phyloP scores from a whole-genome alignment of 306 rosid genomes.

The Hylodesmum podocarpum region DNA sequence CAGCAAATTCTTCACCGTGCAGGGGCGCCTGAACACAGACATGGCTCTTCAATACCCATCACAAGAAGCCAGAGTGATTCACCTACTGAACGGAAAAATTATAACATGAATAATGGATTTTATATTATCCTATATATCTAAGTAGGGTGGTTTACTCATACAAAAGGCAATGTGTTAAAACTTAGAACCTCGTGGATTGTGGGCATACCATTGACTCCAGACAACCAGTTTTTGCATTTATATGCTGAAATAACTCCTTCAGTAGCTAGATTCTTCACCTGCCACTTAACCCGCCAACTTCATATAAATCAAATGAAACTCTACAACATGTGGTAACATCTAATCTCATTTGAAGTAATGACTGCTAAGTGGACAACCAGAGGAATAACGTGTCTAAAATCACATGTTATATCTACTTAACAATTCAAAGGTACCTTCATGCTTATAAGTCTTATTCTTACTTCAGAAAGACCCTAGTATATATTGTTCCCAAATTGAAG shows the following conservation, averaged over 20 bases:
- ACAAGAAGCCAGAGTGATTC: conserved; percentile 40
- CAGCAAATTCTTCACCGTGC: conserved; percentile 48
- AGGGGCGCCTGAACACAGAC: conserved; percentile 37
- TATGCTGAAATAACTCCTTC: conserved; percentile 56
- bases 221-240: conserved; percentile 45
- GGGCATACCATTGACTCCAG: conserved; percentile 63
- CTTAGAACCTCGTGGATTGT: conserved; percentile 37
- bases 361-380: conserved; percentile 20
- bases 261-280: conserved; percentile 55
- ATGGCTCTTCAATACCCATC: conserved; percentile 54
- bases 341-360: conserved; percentile 31
- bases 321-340: conserved; percentile 28
- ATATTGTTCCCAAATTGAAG: conserved; percentile 18
- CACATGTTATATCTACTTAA: conserved; percentile 4
- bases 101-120: conserved; percentile 39
- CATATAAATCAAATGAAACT: conserved; percentile 47
- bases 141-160: conserved; percentile 7
- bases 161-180: conserved; percentile 27
- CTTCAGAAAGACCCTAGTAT: background rate
- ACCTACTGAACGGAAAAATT: conserved; percentile 57
- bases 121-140: conserved; percentile 37
- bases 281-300: conserved; percentile 76
- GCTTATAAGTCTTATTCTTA: background rate
- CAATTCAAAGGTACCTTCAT: background rate
- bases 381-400: conserved; percentile 11